phyloP scores from a whole-genome alignment of 345 rosid genomes.

The Triadica sebifera region DNA sequence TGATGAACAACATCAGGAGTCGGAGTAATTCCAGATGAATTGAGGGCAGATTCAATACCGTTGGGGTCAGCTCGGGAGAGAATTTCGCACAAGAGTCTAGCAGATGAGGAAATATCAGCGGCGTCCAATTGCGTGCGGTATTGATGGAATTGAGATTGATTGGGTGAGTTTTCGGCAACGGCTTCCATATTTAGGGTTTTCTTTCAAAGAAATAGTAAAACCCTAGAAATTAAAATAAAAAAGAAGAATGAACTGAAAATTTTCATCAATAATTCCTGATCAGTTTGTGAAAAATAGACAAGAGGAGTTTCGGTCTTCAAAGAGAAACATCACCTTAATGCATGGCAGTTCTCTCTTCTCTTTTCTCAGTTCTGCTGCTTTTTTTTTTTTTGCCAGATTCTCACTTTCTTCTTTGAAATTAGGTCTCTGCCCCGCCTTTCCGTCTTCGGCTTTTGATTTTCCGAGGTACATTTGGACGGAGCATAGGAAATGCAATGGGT shows the following conservation, averaged over 20 bases:
- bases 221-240: not conserved
- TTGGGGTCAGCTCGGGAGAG: slow-evolving; percentile 28
- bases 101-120: slow-evolving; percentile 33
- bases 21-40: slow-evolving; percentile 31
- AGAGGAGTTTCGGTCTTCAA: no score
- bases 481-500: no score
- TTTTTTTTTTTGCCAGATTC: no score
- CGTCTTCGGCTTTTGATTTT: no score
- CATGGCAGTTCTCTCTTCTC: no score
- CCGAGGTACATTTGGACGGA: no score
- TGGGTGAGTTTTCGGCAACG: not conserved
- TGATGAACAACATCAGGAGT: slow-evolving; percentile 37
- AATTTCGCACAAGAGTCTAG: slow-evolving; percentile 35
- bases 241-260: no score
- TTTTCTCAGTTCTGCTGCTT: no score
- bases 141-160: not conserved
- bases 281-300: not conserved
- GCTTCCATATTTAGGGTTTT: not conserved
- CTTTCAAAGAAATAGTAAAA: not conserved
- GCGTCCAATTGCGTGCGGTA: not conserved
- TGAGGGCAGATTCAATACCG: slow-evolving; percentile 40
- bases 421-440: no score
- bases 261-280: not conserved
- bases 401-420: no score
- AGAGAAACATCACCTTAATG: no score